Base-by-base conservation (phyloP, 192 early-diverging fungal genomes). In the Chytriomyces hyalinus region DNA sequence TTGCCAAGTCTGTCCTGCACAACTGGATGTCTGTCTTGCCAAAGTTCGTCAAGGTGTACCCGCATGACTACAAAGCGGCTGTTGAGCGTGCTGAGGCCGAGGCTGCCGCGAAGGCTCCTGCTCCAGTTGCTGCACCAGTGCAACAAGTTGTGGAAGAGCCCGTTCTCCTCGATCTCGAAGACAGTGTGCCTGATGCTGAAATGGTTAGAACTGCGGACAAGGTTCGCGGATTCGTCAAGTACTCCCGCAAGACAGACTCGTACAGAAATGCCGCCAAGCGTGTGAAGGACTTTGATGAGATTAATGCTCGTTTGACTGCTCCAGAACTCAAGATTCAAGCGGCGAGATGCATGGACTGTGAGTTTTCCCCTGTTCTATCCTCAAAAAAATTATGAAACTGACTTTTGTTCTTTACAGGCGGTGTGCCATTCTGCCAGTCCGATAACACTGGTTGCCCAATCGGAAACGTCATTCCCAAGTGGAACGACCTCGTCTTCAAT, bases 391-490 rank as follows among this genome's bases (percentile, higher is more conserved):
- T 46, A 2, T 11, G 53, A 24, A 28, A 3, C 10, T 78, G 46
- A 65, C 36, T 45, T 13, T 46, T 45, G 43, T 22, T 67, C 36
- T n/a, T 67, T 24, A 13, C 50, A 77, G 76, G 97, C 82, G 97
- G 97, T 84, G 91, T 98, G 43, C 96, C 97, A 60, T 98, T 97
- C 91, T 99, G 97, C 85, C 96, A 99, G 88, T 93, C 93, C 17
- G 95, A 97, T 79, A 10, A n/a, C 28, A 92, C 91, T 71, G 97
- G 97, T 49, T 99, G 97, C 81, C 97, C 97, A 28, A 96, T 99
- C 62, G 95, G 97, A 74, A 99, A 99, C 86, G 92, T 99, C 62
- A 98, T 99, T 77, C 97, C 97, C 67, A 97, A 97, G 87, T 99
- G 96, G 95, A 99, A 99, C 83, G 96, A 99, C 62, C 86, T 99